Evolutionary conservation across 75 land plant species (phyloP).

Genomic region (Pinus albicaulis): DNA sequence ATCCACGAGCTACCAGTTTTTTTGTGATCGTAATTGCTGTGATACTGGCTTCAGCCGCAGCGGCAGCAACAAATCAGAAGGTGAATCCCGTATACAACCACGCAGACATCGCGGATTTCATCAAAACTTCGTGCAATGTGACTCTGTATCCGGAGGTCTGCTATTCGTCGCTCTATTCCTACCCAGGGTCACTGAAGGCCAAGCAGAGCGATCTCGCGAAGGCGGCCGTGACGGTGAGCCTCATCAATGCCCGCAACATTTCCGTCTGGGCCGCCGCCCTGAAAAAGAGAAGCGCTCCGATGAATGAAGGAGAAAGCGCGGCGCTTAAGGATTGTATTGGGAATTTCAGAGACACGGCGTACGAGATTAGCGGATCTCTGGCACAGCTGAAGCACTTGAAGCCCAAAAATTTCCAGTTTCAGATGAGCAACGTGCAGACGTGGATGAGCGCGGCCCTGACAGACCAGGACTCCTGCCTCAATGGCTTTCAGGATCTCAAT

Average conservation of each 20-base stretch:
- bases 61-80: neutral
- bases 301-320: neutral
- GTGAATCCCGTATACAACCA: neutral
- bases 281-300: neutral
- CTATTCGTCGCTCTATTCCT: neutral
- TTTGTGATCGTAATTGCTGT: neutral
- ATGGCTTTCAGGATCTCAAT: slow-evolving; percentile 19
- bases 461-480: slow-evolving; percentile 34
- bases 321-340: slow-evolving; percentile 31
- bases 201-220: slow-evolving; percentile 10
- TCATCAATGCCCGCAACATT: neutral
- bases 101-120: neutral
- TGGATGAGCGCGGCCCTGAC: slow-evolving; percentile 50
- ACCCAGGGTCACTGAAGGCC: neutral
- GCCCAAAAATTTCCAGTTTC: slow-evolving; percentile 3
- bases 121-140: neutral
- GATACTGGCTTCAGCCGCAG: neutral
- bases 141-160: neutral
- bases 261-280: neutral
- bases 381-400: slow-evolving; percentile 13
- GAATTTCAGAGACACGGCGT: slow-evolving; percentile 14
- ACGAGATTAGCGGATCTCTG: slow-evolving; percentile 24
- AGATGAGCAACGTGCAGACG: slow-evolving; percentile 30
- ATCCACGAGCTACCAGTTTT: neutral
- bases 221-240: slow-evolving; percentile 23